Evolutionary conservation across 2,329 filamentous ascomycete species (phyloP).

Genomic region (Magnaporthiopsis rhizophila): DNA sequence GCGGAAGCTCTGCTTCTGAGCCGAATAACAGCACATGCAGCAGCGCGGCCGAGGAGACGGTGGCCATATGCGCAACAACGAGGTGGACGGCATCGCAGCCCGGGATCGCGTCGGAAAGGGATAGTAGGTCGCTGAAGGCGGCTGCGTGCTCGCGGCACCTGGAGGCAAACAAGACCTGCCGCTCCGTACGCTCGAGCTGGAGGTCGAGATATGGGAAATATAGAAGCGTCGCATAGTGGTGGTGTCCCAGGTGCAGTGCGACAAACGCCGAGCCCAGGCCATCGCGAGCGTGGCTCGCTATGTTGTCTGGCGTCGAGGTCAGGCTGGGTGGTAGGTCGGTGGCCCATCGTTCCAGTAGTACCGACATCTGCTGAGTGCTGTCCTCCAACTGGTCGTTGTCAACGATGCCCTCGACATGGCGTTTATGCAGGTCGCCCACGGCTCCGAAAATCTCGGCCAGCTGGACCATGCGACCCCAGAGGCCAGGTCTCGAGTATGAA

Average conservation of each 20-base stretch:
- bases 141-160: conserved; percentile 1
- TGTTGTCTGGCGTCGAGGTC: background rate
- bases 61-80: conserved; percentile 26
- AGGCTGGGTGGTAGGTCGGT: background rate
- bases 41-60: conserved; percentile 26
- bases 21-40: conserved; percentile 25
- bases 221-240: conserved; percentile 5
- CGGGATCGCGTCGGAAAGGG: background rate
- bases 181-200: background rate
- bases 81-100: conserved; percentile 23
- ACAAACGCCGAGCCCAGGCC: conserved; percentile 7
- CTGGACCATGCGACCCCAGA: conserved; percentile 7
- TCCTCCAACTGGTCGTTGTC: background rate
- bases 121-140: conserved; percentile 5
- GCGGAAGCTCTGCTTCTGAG: conserved; percentile 9
- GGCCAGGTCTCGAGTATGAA: background rate
- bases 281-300: background rate
- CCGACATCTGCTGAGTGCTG: background rate
- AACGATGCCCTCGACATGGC: background rate
- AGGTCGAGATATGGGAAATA: conserved; percentile 7
- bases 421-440: conserved; percentile 1
- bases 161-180: background rate
- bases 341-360: background rate
- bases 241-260: conserved; percentile 5
- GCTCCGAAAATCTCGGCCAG: conserved; percentile 2